Conservation (phyloP, 495 filamentous ascomycete genomes). For the Podospora conica region DNA sequence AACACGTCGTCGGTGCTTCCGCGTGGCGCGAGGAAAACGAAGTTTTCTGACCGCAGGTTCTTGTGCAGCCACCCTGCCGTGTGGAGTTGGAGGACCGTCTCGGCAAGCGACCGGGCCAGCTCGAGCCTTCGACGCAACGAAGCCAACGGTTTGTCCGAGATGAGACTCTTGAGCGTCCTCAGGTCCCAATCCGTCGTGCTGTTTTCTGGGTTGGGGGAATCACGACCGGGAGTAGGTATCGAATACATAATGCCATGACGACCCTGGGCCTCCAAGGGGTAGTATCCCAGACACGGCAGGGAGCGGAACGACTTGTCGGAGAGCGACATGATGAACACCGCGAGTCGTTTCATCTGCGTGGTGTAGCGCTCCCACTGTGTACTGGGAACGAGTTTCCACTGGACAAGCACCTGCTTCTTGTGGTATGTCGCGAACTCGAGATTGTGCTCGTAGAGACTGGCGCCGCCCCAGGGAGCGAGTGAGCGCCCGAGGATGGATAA, state of each 20-base stretch:
- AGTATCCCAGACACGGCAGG: constrained; percentile 15
- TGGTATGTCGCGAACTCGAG: constrained; percentile 4
- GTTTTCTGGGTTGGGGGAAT: not conserved
- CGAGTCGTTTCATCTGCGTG: constrained; percentile 14
- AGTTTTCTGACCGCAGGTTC: constrained; percentile 31
- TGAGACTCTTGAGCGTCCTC: constrained; percentile 12
- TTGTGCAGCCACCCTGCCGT: constrained; percentile 39
- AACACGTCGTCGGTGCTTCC: constrained; percentile 6
- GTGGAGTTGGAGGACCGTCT: constrained; percentile 33
- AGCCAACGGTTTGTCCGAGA: not conserved
- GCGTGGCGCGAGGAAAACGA: constrained; percentile 27
- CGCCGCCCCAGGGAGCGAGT: not conserved
- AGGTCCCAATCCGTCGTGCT: constrained; percentile 7
- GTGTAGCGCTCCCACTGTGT: constrained; percentile 11
- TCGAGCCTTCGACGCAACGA: constrained; percentile 8
- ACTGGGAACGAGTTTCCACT: constrained; percentile 19
- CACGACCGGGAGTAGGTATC: no score
- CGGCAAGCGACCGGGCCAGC: constrained; percentile 23
- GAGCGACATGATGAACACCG: constrained; percentile 15
- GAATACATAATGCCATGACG: constrained; percentile 15
- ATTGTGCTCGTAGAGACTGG: no score
- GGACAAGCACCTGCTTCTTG: constrained; percentile 15
- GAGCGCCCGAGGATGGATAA: no score
- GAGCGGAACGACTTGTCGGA: constrained; percentile 15
- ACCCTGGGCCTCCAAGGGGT: constrained; percentile 6